Conservation (phyloP, 2,329 filamentous ascomycete species). For the Calonectria pteridis region DNA sequence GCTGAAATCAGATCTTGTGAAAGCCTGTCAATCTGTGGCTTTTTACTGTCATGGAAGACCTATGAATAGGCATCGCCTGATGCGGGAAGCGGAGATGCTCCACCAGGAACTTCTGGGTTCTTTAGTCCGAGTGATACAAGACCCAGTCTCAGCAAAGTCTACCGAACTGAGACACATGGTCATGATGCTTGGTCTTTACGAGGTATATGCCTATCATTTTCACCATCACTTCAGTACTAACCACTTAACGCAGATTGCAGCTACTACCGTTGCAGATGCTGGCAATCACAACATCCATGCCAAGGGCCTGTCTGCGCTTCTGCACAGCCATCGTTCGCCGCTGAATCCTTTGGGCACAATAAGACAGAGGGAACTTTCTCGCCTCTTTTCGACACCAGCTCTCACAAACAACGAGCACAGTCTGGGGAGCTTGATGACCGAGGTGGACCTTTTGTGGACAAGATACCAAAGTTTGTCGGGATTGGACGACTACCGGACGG, state of each 20-base stretch:
- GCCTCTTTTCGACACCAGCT: background rate
- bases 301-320: background rate
- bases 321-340: background rate
- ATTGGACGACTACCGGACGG: background rate
- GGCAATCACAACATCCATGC: background rate
- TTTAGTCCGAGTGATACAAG: background rate
- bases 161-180: background rate
- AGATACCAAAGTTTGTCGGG: background rate
- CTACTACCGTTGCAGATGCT: background rate
- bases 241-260: background rate
- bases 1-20: background rate
- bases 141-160: background rate
- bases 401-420: background rate
- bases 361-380: background rate
- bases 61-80: background rate
- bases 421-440: background rate
- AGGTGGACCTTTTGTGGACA: background rate
- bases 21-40: background rate
- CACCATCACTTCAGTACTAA: background rate
- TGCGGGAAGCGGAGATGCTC: background rate
- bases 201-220: background rate
- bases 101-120: background rate
- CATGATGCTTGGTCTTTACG: conserved; percentile 1
- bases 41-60: background rate
- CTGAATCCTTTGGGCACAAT: background rate